Conservation (phyloP, 768 basidiomycete genomes). For the Inosperma sp. region DNA sequence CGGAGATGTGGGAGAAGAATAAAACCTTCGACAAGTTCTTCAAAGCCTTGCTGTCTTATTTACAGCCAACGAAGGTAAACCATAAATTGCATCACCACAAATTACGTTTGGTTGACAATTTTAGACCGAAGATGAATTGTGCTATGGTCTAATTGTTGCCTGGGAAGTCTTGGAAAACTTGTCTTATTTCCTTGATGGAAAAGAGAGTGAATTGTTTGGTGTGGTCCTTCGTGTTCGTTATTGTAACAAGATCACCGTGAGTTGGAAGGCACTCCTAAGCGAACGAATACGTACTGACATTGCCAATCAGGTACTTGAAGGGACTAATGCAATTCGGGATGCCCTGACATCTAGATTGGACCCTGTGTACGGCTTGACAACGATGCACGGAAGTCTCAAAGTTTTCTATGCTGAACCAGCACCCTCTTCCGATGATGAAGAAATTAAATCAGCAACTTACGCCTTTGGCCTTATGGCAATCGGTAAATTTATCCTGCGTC, state of each 20-base stretch:
- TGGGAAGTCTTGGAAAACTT: conserved; percentile 85
- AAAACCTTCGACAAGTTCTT: conserved; percentile 69
- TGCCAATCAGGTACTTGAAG: conserved; percentile 66
- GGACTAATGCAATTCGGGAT: conserved; percentile 78
- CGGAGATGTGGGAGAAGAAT: conserved; percentile 69
- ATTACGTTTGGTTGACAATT: too few species aligned
- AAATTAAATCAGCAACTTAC: conserved; percentile 60
- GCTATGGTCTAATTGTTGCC: conserved; percentile 74
- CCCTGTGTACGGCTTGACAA: conserved; percentile 81
- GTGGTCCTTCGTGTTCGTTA: conserved; percentile 68
- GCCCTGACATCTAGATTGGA: conserved; percentile 65
- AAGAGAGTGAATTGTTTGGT: conserved; percentile 72
- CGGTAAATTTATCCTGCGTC: conserved; percentile 75
- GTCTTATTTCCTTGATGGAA: conserved; percentile 66
- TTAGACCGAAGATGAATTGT: conserved; percentile 61
- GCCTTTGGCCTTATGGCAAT: conserved; percentile 82
- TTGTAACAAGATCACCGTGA: conserved; percentile 64
- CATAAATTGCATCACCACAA: neutral
- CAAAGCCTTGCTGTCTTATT: conserved; percentile 55
- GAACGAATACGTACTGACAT: conserved; percentile 5
- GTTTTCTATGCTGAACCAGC: conserved; percentile 54
- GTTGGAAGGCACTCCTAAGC: conserved; percentile 21
- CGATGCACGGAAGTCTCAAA: conserved; percentile 69
- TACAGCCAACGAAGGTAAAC: conserved; percentile 61
- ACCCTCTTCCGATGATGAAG: conserved; percentile 39